phyloP scores from a whole-genome alignment of 1,284 basidiomycete species.

The Puccinia coronata region DNA sequence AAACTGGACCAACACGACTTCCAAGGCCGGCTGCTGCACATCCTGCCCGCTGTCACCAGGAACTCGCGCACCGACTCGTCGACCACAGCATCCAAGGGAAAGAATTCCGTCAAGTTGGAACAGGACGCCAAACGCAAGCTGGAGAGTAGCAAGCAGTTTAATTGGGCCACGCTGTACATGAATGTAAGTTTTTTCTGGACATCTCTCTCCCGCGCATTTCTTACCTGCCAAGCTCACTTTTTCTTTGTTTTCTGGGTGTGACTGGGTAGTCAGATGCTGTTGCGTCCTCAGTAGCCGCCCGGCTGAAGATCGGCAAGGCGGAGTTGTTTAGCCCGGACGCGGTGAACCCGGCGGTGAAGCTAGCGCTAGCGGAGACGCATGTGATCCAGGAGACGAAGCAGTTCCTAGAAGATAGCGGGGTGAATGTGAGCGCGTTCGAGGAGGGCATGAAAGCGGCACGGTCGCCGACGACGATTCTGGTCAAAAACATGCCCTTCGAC shows the following conservation, averaged over 20 bases:
- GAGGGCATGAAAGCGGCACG: constrained; percentile 53
- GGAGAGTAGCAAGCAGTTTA: constrained; percentile 78
- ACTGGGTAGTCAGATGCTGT: constrained; percentile 82
- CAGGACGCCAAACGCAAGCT: constrained; percentile 70
- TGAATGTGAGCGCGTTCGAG: constrained; percentile 19
- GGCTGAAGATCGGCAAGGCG: constrained; percentile 78
- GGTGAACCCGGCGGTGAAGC: constrained; percentile 71
- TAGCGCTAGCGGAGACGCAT: constrained; percentile 93
- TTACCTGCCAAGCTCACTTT: neutral
- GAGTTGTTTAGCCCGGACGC: constrained; percentile 72
- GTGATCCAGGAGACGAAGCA: constrained; percentile 92
- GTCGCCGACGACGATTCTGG: constrained; percentile 74
- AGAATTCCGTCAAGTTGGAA: constrained; percentile 63
- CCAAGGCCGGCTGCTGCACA: constrained; percentile 87
- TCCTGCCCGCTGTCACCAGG: constrained; percentile 78
- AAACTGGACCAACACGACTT: constrained; percentile 81
- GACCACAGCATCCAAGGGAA: neutral
- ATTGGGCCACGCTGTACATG: constrained; percentile 96
- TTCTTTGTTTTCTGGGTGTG: neutral
- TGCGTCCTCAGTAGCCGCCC: constrained; percentile 75
- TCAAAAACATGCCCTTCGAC: constrained; percentile 96
- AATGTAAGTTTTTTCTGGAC: constrained; percentile 69
- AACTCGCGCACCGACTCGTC: constrained; percentile 59
- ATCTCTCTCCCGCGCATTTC: constrained; percentile 17
- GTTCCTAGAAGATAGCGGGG: constrained; percentile 70